These are phyloP conservation scores for Stipa capillata DNA, from an alignment of 176 grass and related monocot species.

Conservation along the genomic window DNA sequence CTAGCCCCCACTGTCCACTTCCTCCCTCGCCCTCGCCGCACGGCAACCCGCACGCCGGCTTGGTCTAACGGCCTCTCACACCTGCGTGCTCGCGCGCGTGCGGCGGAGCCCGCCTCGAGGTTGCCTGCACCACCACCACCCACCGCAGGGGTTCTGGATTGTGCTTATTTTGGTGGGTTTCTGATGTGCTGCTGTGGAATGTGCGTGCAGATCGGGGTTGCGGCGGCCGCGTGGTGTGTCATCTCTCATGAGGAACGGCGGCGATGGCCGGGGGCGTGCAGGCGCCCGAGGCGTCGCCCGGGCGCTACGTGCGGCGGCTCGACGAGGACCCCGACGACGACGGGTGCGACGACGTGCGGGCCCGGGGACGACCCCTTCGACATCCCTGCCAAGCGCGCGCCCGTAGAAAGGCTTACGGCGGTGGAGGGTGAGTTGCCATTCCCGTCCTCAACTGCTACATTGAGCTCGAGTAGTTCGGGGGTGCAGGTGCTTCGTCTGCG, in stretches of 20 bases:
- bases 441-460: not conserved
- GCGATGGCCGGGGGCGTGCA: constrained; percentile 22
- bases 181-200: constrained; percentile 8
- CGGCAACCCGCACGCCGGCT: not conserved
- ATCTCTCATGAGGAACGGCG: constrained; percentile 50
- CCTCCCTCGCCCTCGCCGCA: not conserved
- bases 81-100: not conserved
- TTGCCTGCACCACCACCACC: too few relatives aligned
- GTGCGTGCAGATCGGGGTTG: constrained; percentile 36
- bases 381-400: constrained; percentile 48
- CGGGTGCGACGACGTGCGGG: constrained; percentile 8
- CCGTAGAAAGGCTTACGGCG: constrained; percentile 47
- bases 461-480: not conserved
- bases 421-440: constrained; percentile 52
- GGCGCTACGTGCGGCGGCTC: constrained; percentile 16
- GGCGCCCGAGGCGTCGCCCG: constrained; percentile 34
- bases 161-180: not conserved
- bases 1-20: not conserved
- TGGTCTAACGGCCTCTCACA: not conserved
- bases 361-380: constrained; percentile 31
- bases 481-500: not conserved
- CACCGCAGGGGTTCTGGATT: not conserved
- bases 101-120: constrained; percentile 26
- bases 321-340: constrained; percentile 28
- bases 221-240: constrained; percentile 34